These are phyloP conservation scores for Lodderomyces beijingensis DNA, from an alignment of 1,139 yeast species.

Conservation along the genomic window DNA sequence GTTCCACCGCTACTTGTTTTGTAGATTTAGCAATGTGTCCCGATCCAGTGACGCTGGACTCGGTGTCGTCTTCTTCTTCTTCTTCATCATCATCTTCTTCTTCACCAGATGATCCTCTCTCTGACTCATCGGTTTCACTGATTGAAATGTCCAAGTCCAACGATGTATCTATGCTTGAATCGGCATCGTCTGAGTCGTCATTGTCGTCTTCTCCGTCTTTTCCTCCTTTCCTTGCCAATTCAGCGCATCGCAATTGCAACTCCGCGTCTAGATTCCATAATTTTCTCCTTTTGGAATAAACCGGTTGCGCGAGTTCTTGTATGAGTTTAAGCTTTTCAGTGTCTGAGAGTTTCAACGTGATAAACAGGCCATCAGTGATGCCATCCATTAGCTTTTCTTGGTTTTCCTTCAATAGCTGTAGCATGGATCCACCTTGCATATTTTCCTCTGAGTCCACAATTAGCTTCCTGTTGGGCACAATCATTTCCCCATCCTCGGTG, in stretches of 20 bases:
- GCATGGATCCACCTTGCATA: slow-evolving; percentile 28
- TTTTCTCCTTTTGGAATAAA: slow-evolving; percentile 21
- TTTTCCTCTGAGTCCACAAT: slow-evolving; percentile 32
- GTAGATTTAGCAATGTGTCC: slow-evolving; percentile 38
- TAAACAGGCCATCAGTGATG: slow-evolving; percentile 12
- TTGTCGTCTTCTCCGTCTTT: slow-evolving; percentile 16
- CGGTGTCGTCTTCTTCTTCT: slow-evolving; percentile 12
- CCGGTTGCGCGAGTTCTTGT: slow-evolving; percentile 32
- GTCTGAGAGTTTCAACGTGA: slow-evolving; percentile 26
- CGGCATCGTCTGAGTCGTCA: slow-evolving; percentile 13
- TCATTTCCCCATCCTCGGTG: slow-evolving; percentile 36
- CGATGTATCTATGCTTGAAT: slow-evolving; percentile 18
- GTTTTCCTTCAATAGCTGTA: slow-evolving; percentile 29
- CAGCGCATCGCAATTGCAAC: slow-evolving; percentile 28
- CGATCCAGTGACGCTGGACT: slow-evolving; percentile 8
- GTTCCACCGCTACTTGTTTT: slow-evolving; percentile 49
- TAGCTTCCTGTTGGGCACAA: slow-evolving; percentile 37
- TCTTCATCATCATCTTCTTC: slow-evolving; percentile 7
- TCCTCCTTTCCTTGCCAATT: slow-evolving; percentile 25
- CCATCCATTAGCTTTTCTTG: slow-evolving; percentile 21
- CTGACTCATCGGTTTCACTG: slow-evolving; percentile 30
- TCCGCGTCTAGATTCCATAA: slow-evolving; percentile 36
- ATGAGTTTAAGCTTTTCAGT: slow-evolving; percentile 34
- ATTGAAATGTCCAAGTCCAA: slow-evolving; percentile 37
- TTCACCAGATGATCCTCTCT: slow-evolving; percentile 14